phyloP scores from a whole-genome alignment of 2,329 filamentous ascomycete species.

The Ceratocystis destructans region DNA sequence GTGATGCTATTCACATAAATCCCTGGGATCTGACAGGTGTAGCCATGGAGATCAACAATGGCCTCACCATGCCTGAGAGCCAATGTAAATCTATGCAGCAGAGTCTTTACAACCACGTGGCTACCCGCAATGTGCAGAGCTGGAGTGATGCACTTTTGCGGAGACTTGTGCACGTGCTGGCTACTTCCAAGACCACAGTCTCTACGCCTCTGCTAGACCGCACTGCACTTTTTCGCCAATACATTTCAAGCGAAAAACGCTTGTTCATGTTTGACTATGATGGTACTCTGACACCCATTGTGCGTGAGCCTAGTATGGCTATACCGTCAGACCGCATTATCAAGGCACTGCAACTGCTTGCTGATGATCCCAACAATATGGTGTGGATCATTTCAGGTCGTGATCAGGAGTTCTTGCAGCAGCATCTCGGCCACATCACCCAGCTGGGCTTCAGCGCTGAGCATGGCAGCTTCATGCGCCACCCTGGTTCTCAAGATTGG shows the following conservation, averaged over 20 bases:
- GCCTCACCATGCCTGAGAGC: constrained; percentile 58
- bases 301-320: constrained; percentile 77
- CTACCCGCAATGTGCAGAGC: constrained; percentile 67
- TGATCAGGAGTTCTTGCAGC: constrained; percentile 78
- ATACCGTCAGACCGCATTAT: constrained; percentile 77
- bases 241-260: constrained; percentile 60
- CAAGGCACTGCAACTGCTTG: constrained; percentile 62
- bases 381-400: constrained; percentile 99
- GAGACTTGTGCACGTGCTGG: constrained; percentile 65
- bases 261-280: constrained; percentile 99
- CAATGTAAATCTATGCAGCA: constrained; percentile 56
- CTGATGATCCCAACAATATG: constrained; percentile 64
- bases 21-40: constrained; percentile 84
- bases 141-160: constrained; percentile 75
- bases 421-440: constrained; percentile 82
- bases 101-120: constrained; percentile 70
- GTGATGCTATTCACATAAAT: constrained; percentile 87
- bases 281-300: constrained; percentile 89
- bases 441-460: constrained; percentile 90
- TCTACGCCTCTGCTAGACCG: constrained; percentile 74
- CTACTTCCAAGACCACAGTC: constrained; percentile 58
- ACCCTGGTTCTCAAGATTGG: constrained; percentile 66
- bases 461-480: constrained; percentile 87
- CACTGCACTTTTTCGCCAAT: constrained; percentile 55
- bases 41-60: constrained; percentile 67